Evolutionary conservation across 139 green algal species (phyloP).

Genomic region (Trebouxia sp.): DNA sequence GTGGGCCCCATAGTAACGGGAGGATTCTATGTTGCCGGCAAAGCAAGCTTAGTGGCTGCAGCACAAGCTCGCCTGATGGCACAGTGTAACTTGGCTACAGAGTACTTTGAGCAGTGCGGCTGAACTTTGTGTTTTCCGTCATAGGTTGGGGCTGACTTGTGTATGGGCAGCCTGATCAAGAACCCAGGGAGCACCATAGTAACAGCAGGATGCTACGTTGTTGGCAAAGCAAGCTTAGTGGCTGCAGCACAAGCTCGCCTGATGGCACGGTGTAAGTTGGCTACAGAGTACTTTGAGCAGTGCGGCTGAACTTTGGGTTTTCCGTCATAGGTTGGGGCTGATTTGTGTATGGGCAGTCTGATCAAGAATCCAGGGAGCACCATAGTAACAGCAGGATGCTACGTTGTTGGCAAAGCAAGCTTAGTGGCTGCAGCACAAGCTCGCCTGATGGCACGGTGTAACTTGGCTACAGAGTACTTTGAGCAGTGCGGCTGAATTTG

Average conservation of each 20-base stretch:
- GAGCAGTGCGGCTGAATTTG: too few species aligned
- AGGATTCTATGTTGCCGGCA: conserved; percentile 93
- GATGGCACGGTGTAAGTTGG: too few species aligned
- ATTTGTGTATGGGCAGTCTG: conserved; percentile 89
- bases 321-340: conserved; percentile 72
- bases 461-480: not conserved
- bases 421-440: conserved; percentile 74
- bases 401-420: conserved; percentile 82
- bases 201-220: conserved; percentile 89
- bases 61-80: conserved; percentile 81
- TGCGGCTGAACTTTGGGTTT: too few species aligned
- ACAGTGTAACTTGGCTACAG: too few species aligned
- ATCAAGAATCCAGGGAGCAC: conserved; percentile 95
- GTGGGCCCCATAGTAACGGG: conserved; percentile 86
- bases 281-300: too few species aligned
- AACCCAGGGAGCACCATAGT: conserved; percentile 89
- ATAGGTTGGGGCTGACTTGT: conserved; percentile 87
- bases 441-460: conserved; percentile 81
- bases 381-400: conserved; percentile 86
- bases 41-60: conserved; percentile 68
- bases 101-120: too few species aligned
- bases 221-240: conserved; percentile 77
- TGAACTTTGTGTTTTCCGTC: too few species aligned
- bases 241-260: conserved; percentile 72
- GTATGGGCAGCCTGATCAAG: conserved; percentile 94